Evolutionary conservation across 2,329 filamentous ascomycete species (phyloP), one percentile per base, ranked within the genome.

Genomic region (Fusarium heterosporum): DNA sequence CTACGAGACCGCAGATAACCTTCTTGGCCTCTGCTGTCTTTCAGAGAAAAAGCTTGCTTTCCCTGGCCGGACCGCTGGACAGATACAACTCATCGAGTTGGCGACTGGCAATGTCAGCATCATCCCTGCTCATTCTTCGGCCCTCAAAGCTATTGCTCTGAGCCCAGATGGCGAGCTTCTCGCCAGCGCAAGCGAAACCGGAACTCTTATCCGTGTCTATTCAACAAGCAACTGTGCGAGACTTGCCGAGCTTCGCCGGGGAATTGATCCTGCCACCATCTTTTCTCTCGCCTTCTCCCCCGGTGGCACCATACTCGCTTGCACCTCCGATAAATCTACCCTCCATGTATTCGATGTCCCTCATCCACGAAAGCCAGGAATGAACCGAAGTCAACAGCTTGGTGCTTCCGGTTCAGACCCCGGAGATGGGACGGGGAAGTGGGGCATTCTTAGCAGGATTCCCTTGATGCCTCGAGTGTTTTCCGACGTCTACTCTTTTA

Each of bases 321-420:
- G 93, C 64, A 98, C 95, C 1, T 97, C 94, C 2, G 96, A 99
- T 82, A 99, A 98, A 79, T 94, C 93, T 8, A 99, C 94, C 1
- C 84, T 99, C 12, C 96, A 99, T 78, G 86, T 99, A 36, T 99
- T 97, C 75, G 93, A 98, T 74, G 84, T 97, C 1, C 90, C 90
- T 6, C 85, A 86, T 60, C 80, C 83, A 10, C 82, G 81, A 49
- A 81, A 79, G 64, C 76, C 78, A 5, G 70, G 75, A 8, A 69
- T 74, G 29, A 74, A 73, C 41, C 74, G 75, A 61, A 76, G 73
- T 57, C 73, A 77, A 60, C 67, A 78, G 25, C 61, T 74, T 5
- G 61, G 71, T 8, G 48, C 59, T 32, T 59, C 72, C 5, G 73
- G 72, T 7, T 66, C 66, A 19, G 80, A 81, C 26, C 82, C 84